These are phyloP conservation scores for Rubroboletus pulcherrimus DNA, from an alignment of 768 basidiomycete species.

Conservation along the genomic window DNA sequence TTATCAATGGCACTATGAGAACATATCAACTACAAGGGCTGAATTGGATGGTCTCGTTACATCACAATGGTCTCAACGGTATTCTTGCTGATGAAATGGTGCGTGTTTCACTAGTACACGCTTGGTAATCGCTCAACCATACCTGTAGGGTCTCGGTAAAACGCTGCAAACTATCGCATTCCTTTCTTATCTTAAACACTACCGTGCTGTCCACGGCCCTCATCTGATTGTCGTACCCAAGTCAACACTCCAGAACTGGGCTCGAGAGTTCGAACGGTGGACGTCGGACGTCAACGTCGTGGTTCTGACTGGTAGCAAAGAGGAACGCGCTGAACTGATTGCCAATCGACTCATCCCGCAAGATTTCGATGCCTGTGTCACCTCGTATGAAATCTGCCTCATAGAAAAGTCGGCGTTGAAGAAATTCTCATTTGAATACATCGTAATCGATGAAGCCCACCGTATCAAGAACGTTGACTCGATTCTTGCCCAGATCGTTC, in stretches of 20 bases:
- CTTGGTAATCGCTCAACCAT: constrained; percentile 1
- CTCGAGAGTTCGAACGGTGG: constrained; percentile 89
- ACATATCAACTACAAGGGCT: constrained; percentile 93
- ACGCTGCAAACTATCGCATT: constrained; percentile 98
- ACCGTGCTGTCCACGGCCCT: constrained; percentile 70
- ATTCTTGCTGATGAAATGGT: constrained; percentile 98
- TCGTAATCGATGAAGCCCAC: constrained; percentile 97
- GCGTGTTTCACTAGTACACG: constrained; percentile 8
- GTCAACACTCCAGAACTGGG: constrained; percentile 96
- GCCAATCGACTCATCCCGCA: constrained; percentile 73
- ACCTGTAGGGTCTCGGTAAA: constrained; percentile 85
- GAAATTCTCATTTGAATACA: constrained; percentile 97
- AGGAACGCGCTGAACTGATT: constrained; percentile 84
- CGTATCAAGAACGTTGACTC: constrained; percentile 99
- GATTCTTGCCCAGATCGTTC: constrained; percentile 90
- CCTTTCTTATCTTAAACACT: constrained; percentile 89
- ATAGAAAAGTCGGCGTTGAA: constrained; percentile 91
- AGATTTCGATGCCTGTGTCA: constrained; percentile 92
- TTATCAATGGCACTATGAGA: constrained; percentile 87
- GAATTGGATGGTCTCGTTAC: constrained; percentile 95
- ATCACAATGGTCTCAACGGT: constrained; percentile 95
- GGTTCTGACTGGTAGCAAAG: constrained; percentile 80
- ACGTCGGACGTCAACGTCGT: constrained; percentile 82
- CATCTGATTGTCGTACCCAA: constrained; percentile 99
- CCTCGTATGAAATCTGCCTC: constrained; percentile 95